A percentile compares a stretch with the other conserved stretches of the same genome.
phyloP scores from a whole-genome alignment of 2,329 filamentous ascomycete species.

The Dendryphion nanum region DNA sequence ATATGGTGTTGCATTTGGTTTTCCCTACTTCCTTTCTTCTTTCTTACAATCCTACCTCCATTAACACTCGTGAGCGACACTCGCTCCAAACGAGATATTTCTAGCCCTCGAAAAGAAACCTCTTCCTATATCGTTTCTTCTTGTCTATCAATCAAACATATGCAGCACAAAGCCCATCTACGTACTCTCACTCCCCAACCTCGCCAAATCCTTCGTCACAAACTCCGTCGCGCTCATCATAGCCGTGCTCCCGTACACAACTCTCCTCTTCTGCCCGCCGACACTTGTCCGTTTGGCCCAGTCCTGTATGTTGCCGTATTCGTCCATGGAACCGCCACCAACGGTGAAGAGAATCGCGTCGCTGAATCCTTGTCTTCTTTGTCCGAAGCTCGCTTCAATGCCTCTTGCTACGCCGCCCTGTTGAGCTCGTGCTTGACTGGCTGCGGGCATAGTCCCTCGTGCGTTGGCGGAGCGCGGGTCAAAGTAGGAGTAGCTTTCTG shows the following conservation, averaged over 20 bases:
- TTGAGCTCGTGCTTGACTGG: slow-evolving; percentile 55
- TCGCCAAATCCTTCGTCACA: slow-evolving; percentile 55
- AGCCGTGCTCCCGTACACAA: slow-evolving; percentile 93
- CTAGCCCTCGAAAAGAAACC: too few species aligned
- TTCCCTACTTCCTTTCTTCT: too few species aligned
- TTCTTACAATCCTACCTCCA: too few species aligned
- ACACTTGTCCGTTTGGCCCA: slow-evolving; percentile 81
- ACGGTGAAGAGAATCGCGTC: slow-evolving; percentile 91
- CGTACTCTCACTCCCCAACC: slow-evolving; percentile 53
- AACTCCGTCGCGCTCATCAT: slow-evolving; percentile 64
- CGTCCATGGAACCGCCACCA: slow-evolving; percentile 96
- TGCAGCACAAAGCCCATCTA: too few species aligned
- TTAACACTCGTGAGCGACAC: too few species aligned
- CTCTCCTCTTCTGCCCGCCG: slow-evolving; percentile 66
- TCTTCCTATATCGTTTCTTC: too few species aligned
- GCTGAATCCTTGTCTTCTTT: slow-evolving; percentile 82
- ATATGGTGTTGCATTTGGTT: too few species aligned
- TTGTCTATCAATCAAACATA: too few species aligned
- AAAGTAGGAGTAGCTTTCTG: slow-evolving; percentile 95
- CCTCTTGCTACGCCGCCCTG: slow-evolving; percentile 51
- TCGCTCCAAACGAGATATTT: too few species aligned
- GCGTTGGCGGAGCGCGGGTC: slow-evolving; percentile 93
- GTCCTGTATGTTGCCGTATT: slow-evolving; percentile 95
- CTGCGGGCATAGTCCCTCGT: slow-evolving; percentile 83
- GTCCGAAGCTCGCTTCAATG: slow-evolving; percentile 82